Evolutionary conservation across 169 alveolate genomes (phyloP).

Genomic region (Plasmodium gallinaceum): DNA sequence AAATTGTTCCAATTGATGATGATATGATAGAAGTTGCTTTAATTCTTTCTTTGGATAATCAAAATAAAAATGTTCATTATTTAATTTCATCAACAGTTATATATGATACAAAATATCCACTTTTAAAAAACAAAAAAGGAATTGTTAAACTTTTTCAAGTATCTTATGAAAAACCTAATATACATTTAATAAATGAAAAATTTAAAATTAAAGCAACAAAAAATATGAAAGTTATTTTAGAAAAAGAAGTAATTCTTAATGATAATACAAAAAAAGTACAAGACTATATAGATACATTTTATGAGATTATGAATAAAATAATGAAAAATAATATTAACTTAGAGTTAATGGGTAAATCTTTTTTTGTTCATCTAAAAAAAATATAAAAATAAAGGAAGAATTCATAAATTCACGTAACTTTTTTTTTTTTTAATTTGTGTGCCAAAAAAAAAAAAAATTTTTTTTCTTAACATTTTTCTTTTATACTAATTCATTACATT

Average conservation of each 20-base stretch:
- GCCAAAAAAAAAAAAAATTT: no score
- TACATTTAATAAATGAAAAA: slow-evolving; percentile 15
- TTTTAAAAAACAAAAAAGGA: slow-evolving; percentile 58
- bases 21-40: slow-evolving; percentile 59
- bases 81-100: slow-evolving; percentile 51
- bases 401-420: no score
- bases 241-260: slow-evolving; percentile 67
- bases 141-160: slow-evolving; percentile 50
- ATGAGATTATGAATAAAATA: slow-evolving; percentile 63
- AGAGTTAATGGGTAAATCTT: slow-evolving; percentile 52
- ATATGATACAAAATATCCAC: slow-evolving; percentile 38
- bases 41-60: slow-evolving; percentile 73
- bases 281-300: slow-evolving; percentile 56
- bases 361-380: slow-evolving; percentile 54
- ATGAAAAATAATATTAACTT: slow-evolving; percentile 72
- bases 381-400: no score
- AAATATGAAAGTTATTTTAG: slow-evolving; percentile 56
- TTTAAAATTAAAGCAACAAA: slow-evolving; percentile 51
- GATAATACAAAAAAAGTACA: slow-evolving; percentile 31
- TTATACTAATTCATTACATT: no score
- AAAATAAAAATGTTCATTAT: slow-evolving; percentile 65
- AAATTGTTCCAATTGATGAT: slow-evolving; percentile 71
- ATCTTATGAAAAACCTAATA: slow-evolving; percentile 32
- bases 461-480: no score
- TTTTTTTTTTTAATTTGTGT: no score